These are phyloP conservation scores for Gentiana dahurica DNA, from an alignment of 257 asterid genomes.

Conservation along the genomic window DNA sequence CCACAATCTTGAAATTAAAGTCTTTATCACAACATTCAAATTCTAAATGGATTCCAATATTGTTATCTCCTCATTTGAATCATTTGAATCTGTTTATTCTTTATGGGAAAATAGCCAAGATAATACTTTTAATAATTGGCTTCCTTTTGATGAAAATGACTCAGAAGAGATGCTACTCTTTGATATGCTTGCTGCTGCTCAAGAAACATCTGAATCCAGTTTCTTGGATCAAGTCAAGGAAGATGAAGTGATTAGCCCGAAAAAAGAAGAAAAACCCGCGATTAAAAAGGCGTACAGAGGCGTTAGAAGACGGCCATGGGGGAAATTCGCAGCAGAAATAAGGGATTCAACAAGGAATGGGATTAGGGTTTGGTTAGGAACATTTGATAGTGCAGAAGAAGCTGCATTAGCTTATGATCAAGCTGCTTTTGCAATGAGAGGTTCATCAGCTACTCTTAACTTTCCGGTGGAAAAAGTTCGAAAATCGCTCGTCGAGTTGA, in stretches of 20 bases:
- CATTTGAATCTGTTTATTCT: no score
- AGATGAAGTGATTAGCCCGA: constrained; percentile 41
- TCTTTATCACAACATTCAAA: no score
- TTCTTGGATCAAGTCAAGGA: constrained; percentile 24
- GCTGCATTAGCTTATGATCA: constrained; percentile 90
- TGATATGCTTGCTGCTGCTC: constrained; percentile 28
- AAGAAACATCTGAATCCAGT: constrained; percentile 16
- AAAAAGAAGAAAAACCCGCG: constrained; percentile 1
- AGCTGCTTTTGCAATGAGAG: constrained; percentile 73
- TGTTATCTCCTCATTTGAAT: no score
- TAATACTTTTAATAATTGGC: no score
- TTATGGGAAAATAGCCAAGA: no score
- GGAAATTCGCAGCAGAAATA: constrained; percentile 82
- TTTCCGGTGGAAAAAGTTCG: constrained; percentile 59
- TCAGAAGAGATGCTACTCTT: constrained; percentile 61
- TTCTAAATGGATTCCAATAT: no score
- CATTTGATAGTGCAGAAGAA: constrained; percentile 73
- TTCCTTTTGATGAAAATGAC: constrained; percentile 53
- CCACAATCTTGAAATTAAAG: no score
- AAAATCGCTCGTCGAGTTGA: constrained; percentile 50
- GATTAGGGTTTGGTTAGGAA: constrained; percentile 76
- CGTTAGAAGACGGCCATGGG: constrained; percentile 81
- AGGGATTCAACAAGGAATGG: constrained; percentile 81
- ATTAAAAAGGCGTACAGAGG: constrained; percentile 42
- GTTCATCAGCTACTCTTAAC: constrained; percentile 59